These are phyloP conservation scores for Populus alba DNA, from an alignment of 345 rosid species.

Conservation along the genomic window DNA sequence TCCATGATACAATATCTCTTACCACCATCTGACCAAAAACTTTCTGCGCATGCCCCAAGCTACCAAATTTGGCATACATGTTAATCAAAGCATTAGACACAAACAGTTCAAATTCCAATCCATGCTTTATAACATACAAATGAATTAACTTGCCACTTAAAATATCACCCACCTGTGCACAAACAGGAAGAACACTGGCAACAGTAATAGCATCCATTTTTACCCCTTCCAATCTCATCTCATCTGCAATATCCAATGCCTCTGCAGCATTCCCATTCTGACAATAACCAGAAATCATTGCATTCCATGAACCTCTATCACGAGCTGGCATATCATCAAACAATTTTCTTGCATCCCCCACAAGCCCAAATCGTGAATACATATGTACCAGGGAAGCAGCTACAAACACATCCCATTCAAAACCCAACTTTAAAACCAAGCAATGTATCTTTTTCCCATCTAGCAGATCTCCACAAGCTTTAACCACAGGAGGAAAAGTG, in stretches of 20 bases:
- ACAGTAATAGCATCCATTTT: slow-evolving; percentile 65
- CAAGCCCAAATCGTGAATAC: slow-evolving; percentile 64
- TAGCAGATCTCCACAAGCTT: slow-evolving; percentile 51
- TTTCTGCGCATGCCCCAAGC: slow-evolving; percentile 50
- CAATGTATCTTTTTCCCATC: slow-evolving; percentile 70
- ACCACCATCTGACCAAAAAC: slow-evolving; percentile 47
- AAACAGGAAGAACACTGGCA: slow-evolving; percentile 67
- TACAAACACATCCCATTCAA: slow-evolving; percentile 58
- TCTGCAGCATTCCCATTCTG: slow-evolving; percentile 58
- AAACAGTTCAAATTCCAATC: slow-evolving; percentile 49
- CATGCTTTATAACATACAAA: slow-evolving; percentile 39
- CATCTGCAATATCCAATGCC: slow-evolving; percentile 52
- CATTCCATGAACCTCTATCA: slow-evolving; percentile 82
- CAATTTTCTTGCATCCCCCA: slow-evolving; percentile 46
- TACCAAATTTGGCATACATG: slow-evolving; percentile 75
- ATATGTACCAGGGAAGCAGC: slow-evolving; percentile 68
- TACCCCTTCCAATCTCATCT: slow-evolving; percentile 67
- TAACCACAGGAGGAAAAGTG: slow-evolving; percentile 70
- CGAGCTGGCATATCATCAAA: slow-evolving; percentile 53
- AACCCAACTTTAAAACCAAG: slow-evolving; percentile 54
- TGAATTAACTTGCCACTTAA: slow-evolving; percentile 60
- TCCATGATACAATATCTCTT: slow-evolving; percentile 76
- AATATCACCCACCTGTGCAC: slow-evolving; percentile 66
- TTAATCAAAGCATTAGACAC: slow-evolving; percentile 77
- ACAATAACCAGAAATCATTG: slow-evolving; percentile 81